Evolutionary conservation across 768 basidiomycete species (phyloP), one percentile per base, ranked within the genome.

Genomic region (Tricholoma flavovirens): DNA sequence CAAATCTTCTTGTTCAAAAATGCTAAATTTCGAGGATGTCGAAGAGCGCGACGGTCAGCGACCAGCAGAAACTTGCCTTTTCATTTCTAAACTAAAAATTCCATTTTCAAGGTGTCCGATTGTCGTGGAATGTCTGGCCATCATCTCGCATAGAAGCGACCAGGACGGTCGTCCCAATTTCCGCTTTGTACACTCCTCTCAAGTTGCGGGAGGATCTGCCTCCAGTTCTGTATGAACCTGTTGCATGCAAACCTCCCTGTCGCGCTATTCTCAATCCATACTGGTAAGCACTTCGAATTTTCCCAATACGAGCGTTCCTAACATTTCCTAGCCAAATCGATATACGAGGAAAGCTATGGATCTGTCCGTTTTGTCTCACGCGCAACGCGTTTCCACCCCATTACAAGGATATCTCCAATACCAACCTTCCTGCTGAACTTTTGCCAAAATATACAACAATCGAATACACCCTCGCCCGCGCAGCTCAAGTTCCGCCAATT

Each of bases 51-150:
- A 98, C 72, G 95, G 93, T 92, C 58, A 60, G 84, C 70, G 4
- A 30, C 3, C 29, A 43, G n/a, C 51, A 53, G 14, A 50, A 51
- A 51, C 17, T 21, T 38, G 8, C n/a, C n/a, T n/a, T n/a, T 38
- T 24, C 38, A 51, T 40, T 32, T 51, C 22, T 35, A n/a, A 10
- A 51, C 26, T 49, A 2, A 49, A 15, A 26, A 9, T 36, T 51
- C 49, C 29, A 54, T 43, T 35, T 56, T 53, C 35, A 59, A 97
- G 94, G 96, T 62, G 86, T 98, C 46, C 84, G 96, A 54, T 80
- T 98, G 62, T 96, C 95, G 48, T 98, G 96, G 97, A 99, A 99
- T 72, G 92, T 95, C 56, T 99, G 93, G 93, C 94, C 95, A 2
- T 95, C 94, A 33, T 95, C 93, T 57, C 86, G 97, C 64, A 96